Conservation (phyloP, 352 stramenopile species). For the Hyaloperonospora arabidopsidis region DNA sequence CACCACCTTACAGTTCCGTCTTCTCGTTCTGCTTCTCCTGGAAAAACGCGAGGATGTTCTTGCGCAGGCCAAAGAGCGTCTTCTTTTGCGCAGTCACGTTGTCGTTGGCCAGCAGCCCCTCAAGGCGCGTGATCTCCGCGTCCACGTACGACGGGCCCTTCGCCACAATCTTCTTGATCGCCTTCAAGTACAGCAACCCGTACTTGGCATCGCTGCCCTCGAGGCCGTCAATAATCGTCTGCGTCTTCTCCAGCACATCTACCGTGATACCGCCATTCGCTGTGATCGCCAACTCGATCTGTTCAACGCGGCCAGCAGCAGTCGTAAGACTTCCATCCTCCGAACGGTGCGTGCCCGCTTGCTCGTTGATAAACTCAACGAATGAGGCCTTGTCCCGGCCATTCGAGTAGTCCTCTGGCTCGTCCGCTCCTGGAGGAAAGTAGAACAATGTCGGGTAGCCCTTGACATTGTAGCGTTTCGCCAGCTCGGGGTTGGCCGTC, state of each 20-base stretch:
- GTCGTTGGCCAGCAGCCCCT: constrained; percentile 67
- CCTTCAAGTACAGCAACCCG: constrained; percentile 83
- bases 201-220: constrained; percentile 63
- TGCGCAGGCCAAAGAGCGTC: constrained; percentile 82
- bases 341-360: constrained; percentile 79
- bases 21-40: constrained; percentile 41
- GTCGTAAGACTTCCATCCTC: constrained; percentile 62
- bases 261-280: constrained; percentile 61
- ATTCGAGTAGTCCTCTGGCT: constrained; percentile 80
- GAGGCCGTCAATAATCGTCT: constrained; percentile 63
- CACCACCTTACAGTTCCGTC: constrained; percentile 28
- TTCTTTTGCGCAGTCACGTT: constrained; percentile 84
- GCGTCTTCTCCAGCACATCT: constrained; percentile 58
- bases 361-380: constrained; percentile 88
- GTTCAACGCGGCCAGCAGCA: constrained; percentile 70
- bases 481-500: constrained; percentile 50
- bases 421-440: constrained; percentile 71
- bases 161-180: constrained; percentile 86
- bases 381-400: constrained; percentile 80
- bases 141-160: constrained; percentile 83
- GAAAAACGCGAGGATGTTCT: constrained; percentile 86
- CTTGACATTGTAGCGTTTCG: constrained; percentile 77
- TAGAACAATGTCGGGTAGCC: constrained; percentile 91
- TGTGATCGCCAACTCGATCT: constrained; percentile 80
- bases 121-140: constrained; percentile 76